phyloP scores from a whole-genome alignment of 306 rosid species.

The Medicago arabica region DNA sequence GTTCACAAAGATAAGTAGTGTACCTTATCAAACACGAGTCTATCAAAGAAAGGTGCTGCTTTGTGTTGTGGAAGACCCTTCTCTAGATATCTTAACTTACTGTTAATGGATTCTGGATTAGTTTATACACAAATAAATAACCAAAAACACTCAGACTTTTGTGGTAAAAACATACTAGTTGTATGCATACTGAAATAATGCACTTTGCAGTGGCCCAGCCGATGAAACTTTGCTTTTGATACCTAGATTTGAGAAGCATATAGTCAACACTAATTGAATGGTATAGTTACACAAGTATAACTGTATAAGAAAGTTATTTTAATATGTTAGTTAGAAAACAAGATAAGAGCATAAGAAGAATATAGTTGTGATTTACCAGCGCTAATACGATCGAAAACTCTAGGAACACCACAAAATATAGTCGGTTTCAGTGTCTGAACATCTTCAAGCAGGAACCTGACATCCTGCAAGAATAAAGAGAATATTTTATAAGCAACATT shows the following conservation, averaged over 20 bases:
- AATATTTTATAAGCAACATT: conserved; percentile 10
- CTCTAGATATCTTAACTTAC: conserved; percentile 76
- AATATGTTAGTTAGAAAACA: background rate
- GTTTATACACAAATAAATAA: conserved; percentile 38
- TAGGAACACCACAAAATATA: conserved; percentile 89
- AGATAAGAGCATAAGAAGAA: background rate
- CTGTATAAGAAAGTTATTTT: background rate
- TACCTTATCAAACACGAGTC: conserved; percentile 83
- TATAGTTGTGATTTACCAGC: conserved; percentile 49
- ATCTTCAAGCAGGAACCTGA: conserved; percentile 83
- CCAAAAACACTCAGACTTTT: background rate
- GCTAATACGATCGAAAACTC: conserved; percentile 83
- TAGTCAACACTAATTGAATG: conserved; percentile 9
- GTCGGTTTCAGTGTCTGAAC: conserved; percentile 79
- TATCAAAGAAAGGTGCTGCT: conserved; percentile 87
- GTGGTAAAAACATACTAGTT: conserved; percentile 62
- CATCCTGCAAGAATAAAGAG: conserved; percentile 61
- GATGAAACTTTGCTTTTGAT: conserved; percentile 65
- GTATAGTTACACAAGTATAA: conserved; percentile 4
- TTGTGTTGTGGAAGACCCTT: conserved; percentile 80
- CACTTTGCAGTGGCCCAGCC: conserved; percentile 63
- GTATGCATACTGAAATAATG: conserved; percentile 77
- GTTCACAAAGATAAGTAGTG: conserved; percentile 19
- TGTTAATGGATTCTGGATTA: conserved; percentile 48
- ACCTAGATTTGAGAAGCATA: conserved; percentile 52